Evolutionary conservation across 306 rosid genomes (phyloP), one percentile per base, ranked within the genome.

Genomic region (Pterocarpus macrocarpus): DNA sequence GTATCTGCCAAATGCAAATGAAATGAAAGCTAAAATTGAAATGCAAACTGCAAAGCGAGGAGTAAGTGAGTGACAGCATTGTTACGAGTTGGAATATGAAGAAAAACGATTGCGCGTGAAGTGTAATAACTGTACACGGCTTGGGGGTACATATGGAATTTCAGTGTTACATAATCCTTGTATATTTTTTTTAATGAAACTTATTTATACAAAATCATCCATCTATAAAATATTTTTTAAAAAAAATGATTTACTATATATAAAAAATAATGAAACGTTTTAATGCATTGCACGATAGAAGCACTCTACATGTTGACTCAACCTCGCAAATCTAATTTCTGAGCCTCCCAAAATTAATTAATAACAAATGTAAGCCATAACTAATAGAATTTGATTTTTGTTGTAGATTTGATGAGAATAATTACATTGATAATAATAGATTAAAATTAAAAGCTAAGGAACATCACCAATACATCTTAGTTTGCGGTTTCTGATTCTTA

Each of bases 261-360:
- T 22, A 22, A 22, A 22, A 43, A 43, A 43, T 43, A 10, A 5
- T 5, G 8, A 43, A 43, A 1, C 2, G 4, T 39, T 55, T 7
- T 47, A 71, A 12, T 63, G 36, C 35, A 33, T 33, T 62, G 80
- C 80, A 75, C 47, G 62, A 14, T 49, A 22, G 22, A 63, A 36
- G 4, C 12, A 16, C 2, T 17, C 30, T 9, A 35, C 35, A 9
- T 57, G 61, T 55, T n/a, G 66, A 57, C 17, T 53, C 22, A 22
- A 7, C 11, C 52, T 5, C 6, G 8, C 17, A 35, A 30, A 55
- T 56, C 16, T 57, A 1, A 53, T 16, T 39, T 73, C 5, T 57
- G 44, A 36, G 38, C 44, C 53, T 72, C 36, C n/a, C 22, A 59
- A 59, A 28, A 30, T 14, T 59, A 58, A 44, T 43, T 30, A 28